These are phyloP conservation scores for Quercus agrifolia DNA, from an alignment of 306 rosid genomes.

Conservation along the genomic window DNA sequence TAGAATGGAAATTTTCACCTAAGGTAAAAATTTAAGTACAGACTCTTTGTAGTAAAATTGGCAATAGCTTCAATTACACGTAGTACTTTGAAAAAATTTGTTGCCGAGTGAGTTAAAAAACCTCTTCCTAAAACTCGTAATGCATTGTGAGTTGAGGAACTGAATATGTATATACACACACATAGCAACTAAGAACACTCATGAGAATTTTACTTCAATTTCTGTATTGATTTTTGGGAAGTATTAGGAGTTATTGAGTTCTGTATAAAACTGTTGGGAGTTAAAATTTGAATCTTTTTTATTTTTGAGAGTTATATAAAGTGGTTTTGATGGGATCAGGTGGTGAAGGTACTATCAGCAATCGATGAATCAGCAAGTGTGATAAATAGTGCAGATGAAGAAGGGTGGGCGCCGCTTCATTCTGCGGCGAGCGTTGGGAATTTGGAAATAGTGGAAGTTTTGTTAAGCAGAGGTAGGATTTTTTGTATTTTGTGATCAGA, in stretches of 20 bases:
- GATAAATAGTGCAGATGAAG: slow-evolving; percentile 75
- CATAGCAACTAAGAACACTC: neutral
- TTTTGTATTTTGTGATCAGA: neutral
- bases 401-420: slow-evolving; percentile 94
- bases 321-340: slow-evolving; percentile 27
- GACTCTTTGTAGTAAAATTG: too few species aligned
- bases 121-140: too few species aligned
- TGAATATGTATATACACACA: too few species aligned
- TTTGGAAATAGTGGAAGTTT: slow-evolving; percentile 47
- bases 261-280: neutral
- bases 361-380: slow-evolving; percentile 44
- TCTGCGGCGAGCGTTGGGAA: slow-evolving; percentile 86
- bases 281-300: neutral
- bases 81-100: too few species aligned
- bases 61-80: too few species aligned
- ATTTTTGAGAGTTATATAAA: neutral
- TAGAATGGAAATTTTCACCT: too few species aligned
- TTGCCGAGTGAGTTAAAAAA: too few species aligned
- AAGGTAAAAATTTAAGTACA: too few species aligned
- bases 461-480: slow-evolving; percentile 53
- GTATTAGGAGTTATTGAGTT: neutral
- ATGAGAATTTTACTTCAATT: neutral
- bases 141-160: neutral
- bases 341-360: slow-evolving; percentile 51
- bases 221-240: neutral